These are phyloP conservation scores for Leptomonas pyrrhocoris DNA, from an alignment of 208 protist species.

Conservation along the genomic window DNA sequence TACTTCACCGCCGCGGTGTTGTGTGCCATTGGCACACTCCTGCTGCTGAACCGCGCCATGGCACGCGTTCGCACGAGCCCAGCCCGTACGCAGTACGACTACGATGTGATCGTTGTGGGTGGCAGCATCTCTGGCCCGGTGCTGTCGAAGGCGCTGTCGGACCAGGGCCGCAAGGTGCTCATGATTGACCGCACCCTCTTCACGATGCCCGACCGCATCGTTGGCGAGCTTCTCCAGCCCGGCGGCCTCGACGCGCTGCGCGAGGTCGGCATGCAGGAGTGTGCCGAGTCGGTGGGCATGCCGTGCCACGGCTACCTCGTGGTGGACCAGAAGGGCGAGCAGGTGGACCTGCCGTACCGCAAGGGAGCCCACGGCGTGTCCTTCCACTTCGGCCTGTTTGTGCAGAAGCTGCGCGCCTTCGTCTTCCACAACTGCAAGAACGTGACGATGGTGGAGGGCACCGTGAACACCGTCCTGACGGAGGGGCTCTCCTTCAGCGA, in stretches of 20 bases:
- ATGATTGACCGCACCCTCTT: conserved; percentile 91
- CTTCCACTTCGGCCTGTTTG: conserved; percentile 95
- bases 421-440: conserved; percentile 72
- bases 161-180: conserved; percentile 85
- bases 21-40: conserved; percentile 45
- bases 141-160: conserved; percentile 87
- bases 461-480: conserved; percentile 73
- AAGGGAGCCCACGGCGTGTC: conserved; percentile 57
- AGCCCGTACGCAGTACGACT: conserved; percentile 74
- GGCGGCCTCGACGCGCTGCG: conserved; percentile 87
- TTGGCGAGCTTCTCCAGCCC: conserved; percentile 96
- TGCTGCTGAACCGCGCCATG: conserved; percentile 61
- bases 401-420: conserved; percentile 85
- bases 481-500: conserved; percentile 55
- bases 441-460: conserved; percentile 87
- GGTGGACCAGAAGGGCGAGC: conserved; percentile 64
- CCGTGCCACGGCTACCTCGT: conserved; percentile 89
- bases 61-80: conserved; percentile 46
- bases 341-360: conserved; percentile 81
- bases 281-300: conserved; percentile 83
- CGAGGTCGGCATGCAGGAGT: conserved; percentile 90
- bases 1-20: conserved; percentile 41
- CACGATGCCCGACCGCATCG: conserved; percentile 93
- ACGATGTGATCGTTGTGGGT: conserved; percentile 92
- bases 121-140: conserved; percentile 91